These are phyloP conservation scores for Polyporus tsugae DNA, from an alignment of 1,284 basidiomycete species.

Conservation along the genomic window DNA sequence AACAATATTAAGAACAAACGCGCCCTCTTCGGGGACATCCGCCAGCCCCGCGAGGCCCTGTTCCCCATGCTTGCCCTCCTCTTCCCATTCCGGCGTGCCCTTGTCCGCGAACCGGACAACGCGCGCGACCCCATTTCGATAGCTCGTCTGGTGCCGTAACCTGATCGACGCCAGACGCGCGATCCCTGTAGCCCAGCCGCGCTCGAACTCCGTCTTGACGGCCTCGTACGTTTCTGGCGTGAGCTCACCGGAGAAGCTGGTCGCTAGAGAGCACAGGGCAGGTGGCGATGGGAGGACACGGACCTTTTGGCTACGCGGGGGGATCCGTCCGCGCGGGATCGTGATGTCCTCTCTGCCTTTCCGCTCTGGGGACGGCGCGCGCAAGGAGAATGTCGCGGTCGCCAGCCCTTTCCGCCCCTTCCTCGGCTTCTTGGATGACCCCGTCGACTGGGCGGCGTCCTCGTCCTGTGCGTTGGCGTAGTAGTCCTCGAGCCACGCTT, in stretches of 20 bases:
- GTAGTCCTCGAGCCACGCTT: constrained; percentile 54
- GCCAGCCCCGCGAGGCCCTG: constrained; percentile 57
- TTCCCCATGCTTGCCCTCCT: constrained; percentile 42
- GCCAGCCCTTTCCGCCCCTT: constrained; percentile 61
- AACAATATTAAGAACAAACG: constrained; percentile 38
- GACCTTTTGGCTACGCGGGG: constrained; percentile 41
- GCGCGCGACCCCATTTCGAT: constrained; percentile 51
- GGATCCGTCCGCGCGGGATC: constrained; percentile 24
- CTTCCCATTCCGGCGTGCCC: constrained; percentile 29
- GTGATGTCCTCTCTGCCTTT: constrained; percentile 16
- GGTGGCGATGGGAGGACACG: constrained; percentile 54
- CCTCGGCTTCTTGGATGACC: constrained; percentile 35
- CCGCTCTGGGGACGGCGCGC: constrained; percentile 39
- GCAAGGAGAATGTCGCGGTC: constrained; percentile 63
- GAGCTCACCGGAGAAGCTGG: constrained; percentile 45
- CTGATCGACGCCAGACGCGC: constrained; percentile 52
- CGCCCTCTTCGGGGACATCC: constrained; percentile 48
- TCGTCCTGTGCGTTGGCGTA: constrained; percentile 20
- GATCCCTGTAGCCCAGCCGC: constrained; percentile 68
- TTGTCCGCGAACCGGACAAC: constrained; percentile 44
- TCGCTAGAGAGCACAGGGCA: constrained; percentile 49
- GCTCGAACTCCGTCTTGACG: constrained; percentile 59
- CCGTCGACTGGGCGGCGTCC: constrained; percentile 1
- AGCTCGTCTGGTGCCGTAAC: constrained; percentile 53
- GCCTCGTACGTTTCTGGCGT: constrained; percentile 44